These are phyloP conservation scores for Hygrophila difformis DNA, from an alignment of 257 asterid species.

Conservation along the genomic window DNA sequence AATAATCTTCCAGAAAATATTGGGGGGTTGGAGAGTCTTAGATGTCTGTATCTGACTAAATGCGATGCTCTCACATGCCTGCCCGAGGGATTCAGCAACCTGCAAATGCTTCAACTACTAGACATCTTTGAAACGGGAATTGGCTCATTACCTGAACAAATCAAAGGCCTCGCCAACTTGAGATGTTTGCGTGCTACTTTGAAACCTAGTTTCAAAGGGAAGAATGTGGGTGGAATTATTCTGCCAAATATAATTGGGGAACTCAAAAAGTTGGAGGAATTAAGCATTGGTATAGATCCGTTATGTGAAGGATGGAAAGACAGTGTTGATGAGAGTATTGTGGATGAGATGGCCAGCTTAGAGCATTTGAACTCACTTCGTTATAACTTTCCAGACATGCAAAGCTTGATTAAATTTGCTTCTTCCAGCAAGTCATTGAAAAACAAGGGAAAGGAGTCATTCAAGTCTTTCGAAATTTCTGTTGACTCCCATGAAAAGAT, in stretches of 20 bases:
- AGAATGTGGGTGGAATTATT: not conserved
- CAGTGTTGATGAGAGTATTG: no score
- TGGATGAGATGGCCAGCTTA: no score
- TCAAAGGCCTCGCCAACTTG: no score
- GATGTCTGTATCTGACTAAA: not conserved
- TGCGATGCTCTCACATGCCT: not conserved
- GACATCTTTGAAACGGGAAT: no score
- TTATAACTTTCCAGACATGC: conserved; percentile 10
- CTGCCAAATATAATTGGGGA: not conserved
- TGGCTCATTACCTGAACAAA: no score
- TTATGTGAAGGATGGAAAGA: no score
- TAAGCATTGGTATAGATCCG: no score
- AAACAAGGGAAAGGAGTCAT: not conserved
- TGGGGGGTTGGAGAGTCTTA: not conserved
- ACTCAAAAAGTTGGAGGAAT: no score
- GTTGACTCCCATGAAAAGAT: no score
- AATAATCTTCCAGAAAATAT: not conserved
- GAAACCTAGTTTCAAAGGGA: not conserved
- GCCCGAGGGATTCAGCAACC: no score
- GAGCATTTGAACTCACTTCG: no score
- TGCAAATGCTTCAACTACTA: no score
- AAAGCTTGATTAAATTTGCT: conserved; percentile 1
- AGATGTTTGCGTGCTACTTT: conserved; percentile 13
- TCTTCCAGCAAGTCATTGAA: conserved; percentile 1
- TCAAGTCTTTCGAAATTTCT: conserved; percentile 3